Base-by-base conservation (phyloP, 2,329 filamentous ascomycete genomes). In the Cytospora schulzeri region DNA sequence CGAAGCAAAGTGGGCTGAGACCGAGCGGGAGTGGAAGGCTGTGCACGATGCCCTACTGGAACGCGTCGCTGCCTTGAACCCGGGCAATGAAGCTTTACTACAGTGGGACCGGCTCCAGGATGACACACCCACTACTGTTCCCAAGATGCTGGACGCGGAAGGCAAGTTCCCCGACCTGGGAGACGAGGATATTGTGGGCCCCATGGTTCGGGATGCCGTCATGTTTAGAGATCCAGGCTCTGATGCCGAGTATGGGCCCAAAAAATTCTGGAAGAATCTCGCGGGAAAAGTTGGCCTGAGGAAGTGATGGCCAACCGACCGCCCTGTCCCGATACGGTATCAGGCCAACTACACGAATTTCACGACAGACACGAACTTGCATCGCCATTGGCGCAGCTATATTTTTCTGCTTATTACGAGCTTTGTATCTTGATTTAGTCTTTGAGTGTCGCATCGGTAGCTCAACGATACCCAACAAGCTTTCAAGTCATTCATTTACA, bases 171-270 rank as follows among this genome's bases (percentile, higher is more conserved):
- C 93, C 28, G 88, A 89, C 70, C 85, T 94, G 35, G 93, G 93
- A 60, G 93, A 97, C 71, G 90, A 93, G 71, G 93, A 96, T 75
- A 96, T 97, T 73, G 92, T 97, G 53, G 93, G 93, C 1, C 93
- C 93, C 8, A 97, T 97, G 93, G 86, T 88, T 70, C 84, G 85
- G 15, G 83, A 85, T 69, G 79, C 80, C 48, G 77, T 80, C 67
- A 86, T 86, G 83, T 75, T 76, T 33, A 77, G 81, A 55, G 75
- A 77, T 17, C 74, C 73, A 55, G 79, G 76, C 17, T 67, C 69
- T 2, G 69, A 72, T 63, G 80, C 82, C 53, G 77, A 77, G 68
- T 80, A 77, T 67, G 71, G 76, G 22, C 73, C 76, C 48, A 78
- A 79, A 24, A 70, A 68, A 59, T 84, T 84, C 71, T 80, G 82